Evolutionary conservation across 495 filamentous ascomycete genomes (phyloP).

Genomic region (Aspergillus bridgeri): DNA sequence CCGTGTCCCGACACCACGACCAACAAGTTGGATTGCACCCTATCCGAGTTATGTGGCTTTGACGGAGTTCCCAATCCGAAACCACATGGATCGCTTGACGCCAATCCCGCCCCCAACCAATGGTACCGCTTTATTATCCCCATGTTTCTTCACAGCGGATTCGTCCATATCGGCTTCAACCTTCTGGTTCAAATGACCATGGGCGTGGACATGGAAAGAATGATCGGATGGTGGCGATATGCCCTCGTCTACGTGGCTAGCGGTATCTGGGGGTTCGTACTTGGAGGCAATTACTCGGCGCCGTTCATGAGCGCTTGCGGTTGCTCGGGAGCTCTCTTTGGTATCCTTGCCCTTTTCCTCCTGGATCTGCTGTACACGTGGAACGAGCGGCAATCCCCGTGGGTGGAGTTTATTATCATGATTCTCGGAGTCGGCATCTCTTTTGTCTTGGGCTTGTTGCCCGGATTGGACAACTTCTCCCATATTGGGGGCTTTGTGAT

Average conservation of each 20-base stretch:
- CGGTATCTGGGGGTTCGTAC: conserved; percentile 94
- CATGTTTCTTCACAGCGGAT: conserved; percentile 90
- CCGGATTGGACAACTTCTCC: conserved; percentile 93
- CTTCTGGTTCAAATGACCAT: conserved; percentile 84
- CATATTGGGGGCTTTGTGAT: conserved; percentile 96
- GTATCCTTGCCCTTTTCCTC: conserved; percentile 80
- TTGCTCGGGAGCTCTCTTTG: conserved; percentile 86
- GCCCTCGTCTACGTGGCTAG: conserved; percentile 81
- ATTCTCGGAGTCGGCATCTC: conserved; percentile 79
- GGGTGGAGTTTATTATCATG: conserved; percentile 80
- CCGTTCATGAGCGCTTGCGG: conserved; percentile 77
- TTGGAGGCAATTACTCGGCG: conserved; percentile 90
- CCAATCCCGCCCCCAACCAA: conserved; percentile 68
- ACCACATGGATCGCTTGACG: conserved; percentile 35
- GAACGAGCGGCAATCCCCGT: conserved; percentile 67
- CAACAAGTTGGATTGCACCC: conserved; percentile 55
- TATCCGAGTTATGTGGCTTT: conserved; percentile 81
- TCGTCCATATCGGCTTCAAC: conserved; percentile 95
- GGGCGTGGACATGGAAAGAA: conserved; percentile 83
- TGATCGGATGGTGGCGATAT: conserved; percentile 83
- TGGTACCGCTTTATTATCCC: conserved; percentile 96
- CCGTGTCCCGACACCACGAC: conserved; percentile 76
- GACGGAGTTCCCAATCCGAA: conserved; percentile 62
- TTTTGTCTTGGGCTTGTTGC: conserved; percentile 88
- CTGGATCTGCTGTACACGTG: conserved; percentile 93